Base-by-base conservation (phyloP, 257 asterid species). In the Nicotiana benthamiana region DNA sequence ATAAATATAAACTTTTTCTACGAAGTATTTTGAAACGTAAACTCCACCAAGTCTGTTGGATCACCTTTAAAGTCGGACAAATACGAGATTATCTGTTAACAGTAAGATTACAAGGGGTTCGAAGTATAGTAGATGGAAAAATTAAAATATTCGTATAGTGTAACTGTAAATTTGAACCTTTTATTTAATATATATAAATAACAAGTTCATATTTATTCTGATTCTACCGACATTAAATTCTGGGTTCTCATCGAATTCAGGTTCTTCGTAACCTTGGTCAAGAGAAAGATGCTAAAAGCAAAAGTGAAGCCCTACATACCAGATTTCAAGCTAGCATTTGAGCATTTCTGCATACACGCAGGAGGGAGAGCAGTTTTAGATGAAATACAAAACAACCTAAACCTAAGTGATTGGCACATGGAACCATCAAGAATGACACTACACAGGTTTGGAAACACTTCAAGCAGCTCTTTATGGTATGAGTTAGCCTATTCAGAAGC, bases 341-440 rank as follows among this genome's bases (percentile, higher is more conserved):
- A 91, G 60, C 93, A 91, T 40, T 90, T 91, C 51, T 85, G 92
- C 79, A 87, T 91, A 9, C 96, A 91, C 7, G 93, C 90, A 0
- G 96, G 93, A 0, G 92, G 87, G 1, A 85, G 90, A 81, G 90
- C 89, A 1, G 92, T 88, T 30, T 82, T 87, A 72, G 96, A 90
- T 5, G 90, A 83, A 36, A 63, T 91, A 61, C 87, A 84, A 84
- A 88, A 87, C 81, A 91, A 88, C 70, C 36, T 91, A 12, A 84
- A 82, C 34, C 83, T 91, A 2, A 75, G 75, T 2, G 87, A 67
- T 0, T 86, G 80, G 68, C 90, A 88, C 59, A 84, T 91, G 96
- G 96, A 91, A 81, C 87, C 96, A 0, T 85, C 96, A 2, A 82
- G 87, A 63, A 90, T 88, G 93, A 91, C 96, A 9, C 85, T 90